These are phyloP conservation scores for Solanum hybrid DNA, from an alignment of 305 asterid genomes.

Conservation along the genomic window DNA sequence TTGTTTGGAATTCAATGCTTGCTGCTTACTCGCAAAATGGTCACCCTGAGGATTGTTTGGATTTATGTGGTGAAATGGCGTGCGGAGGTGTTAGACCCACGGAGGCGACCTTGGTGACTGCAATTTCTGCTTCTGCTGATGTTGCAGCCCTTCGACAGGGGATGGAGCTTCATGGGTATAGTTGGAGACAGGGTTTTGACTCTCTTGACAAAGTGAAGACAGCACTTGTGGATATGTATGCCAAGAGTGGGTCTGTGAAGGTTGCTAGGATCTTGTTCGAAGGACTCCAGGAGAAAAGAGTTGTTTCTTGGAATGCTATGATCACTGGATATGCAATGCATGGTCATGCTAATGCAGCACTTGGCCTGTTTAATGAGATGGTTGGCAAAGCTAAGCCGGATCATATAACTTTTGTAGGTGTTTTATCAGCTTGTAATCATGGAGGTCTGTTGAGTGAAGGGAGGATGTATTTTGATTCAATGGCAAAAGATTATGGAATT, in stretches of 20 bases:
- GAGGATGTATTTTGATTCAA: too few species aligned
- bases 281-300: slow-evolving; percentile 32
- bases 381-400: not conserved
- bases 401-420: too few species aligned
- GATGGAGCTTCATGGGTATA: slow-evolving; percentile 46
- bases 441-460: too few species aligned
- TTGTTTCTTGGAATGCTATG: slow-evolving; percentile 70
- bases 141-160: slow-evolving; percentile 35
- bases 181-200: slow-evolving; percentile 43
- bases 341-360: slow-evolving; percentile 49
- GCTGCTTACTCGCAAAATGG: slow-evolving; percentile 59
- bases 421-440: too few species aligned
- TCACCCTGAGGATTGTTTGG: slow-evolving; percentile 42
- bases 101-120: slow-evolving; percentile 45
- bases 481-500: too few species aligned
- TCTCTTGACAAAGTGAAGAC: slow-evolving; percentile 45
- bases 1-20: slow-evolving; percentile 64
- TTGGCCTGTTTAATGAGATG: slow-evolving; percentile 36
- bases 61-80: slow-evolving; percentile 42
- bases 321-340: slow-evolving; percentile 66
- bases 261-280: slow-evolving; percentile 43
- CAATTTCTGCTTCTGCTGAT: slow-evolving; percentile 44
- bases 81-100: slow-evolving; percentile 32
- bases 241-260: slow-evolving; percentile 46
- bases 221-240: slow-evolving; percentile 62